Percentiles rank a stretch among this genome's conserved stretches.
These are phyloP conservation scores for Rickenella mellea DNA, from an alignment of 768 basidiomycete genomes.

Conservation along the genomic window DNA sequence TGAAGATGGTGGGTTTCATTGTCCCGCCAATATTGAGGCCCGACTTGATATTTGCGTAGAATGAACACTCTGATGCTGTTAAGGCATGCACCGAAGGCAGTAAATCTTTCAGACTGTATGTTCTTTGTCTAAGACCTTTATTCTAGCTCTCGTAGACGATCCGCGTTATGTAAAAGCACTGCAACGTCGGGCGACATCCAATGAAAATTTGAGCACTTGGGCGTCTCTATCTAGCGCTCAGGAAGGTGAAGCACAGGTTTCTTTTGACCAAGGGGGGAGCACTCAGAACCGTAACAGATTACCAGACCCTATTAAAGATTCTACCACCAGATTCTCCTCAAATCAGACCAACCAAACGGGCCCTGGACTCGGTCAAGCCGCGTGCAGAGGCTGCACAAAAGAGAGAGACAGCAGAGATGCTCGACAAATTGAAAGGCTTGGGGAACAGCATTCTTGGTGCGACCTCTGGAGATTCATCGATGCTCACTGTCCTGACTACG, in stretches of 20 bases:
- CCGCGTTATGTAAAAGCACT: constrained; percentile 81
- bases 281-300: too few relatives aligned
- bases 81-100: constrained; percentile 70
- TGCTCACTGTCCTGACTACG: constrained; percentile 1
- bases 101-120: constrained; percentile 10
- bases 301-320: constrained; percentile 55
- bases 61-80: constrained; percentile 70
- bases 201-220: constrained; percentile 77
- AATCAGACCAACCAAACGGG: constrained; percentile 32
- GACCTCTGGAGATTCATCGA: constrained; percentile 8
- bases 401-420: constrained; percentile 83
- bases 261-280: too few relatives aligned
- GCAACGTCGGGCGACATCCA: constrained; percentile 80
- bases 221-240: constrained; percentile 71
- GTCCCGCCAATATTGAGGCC: background rate
- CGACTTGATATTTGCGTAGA: constrained; percentile 28
- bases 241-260: constrained; percentile 49
- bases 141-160: constrained; percentile 77
- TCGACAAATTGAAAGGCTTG: constrained; percentile 84
- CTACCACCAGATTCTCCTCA: constrained; percentile 49
- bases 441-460: constrained; percentile 84
- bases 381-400: constrained; percentile 72
- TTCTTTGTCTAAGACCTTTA: constrained; percentile 3
- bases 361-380: constrained; percentile 49
- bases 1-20: constrained; percentile 53